Percentiles rank a stretch among this genome's conserved stretches.
These are phyloP conservation scores for Thraustochytrium striatum DNA, from an alignment of 352 stramenopile species.

Conservation along the genomic window DNA sequence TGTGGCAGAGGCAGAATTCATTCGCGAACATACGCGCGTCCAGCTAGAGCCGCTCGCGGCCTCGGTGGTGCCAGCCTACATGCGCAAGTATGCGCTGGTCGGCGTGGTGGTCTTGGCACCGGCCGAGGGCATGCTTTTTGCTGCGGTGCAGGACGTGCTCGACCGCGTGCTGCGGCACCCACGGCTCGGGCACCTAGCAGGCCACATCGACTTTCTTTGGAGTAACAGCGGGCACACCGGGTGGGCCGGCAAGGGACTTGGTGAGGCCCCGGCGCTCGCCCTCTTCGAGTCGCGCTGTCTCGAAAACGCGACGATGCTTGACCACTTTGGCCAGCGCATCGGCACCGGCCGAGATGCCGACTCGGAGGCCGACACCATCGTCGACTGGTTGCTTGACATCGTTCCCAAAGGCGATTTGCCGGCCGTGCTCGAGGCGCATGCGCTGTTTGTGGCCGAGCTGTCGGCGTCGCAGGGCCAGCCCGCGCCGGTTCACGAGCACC, in stretches of 20 bases:
- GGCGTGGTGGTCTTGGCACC: background rate
- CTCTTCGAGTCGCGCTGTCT: background rate
- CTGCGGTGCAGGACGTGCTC: background rate
- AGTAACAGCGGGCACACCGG: background rate
- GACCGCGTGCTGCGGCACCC: background rate
- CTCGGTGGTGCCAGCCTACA: background rate
- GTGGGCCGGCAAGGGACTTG: background rate
- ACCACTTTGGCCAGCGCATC: background rate
- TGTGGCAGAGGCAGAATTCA: background rate
- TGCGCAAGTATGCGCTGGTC: background rate
- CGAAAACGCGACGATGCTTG: background rate
- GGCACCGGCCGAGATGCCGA: too few relatives aligned
- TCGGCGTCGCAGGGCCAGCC: too few relatives aligned
- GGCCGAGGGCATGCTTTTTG: background rate
- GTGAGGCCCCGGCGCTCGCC: background rate
- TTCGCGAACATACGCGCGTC: background rate
- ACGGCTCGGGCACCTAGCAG: background rate
- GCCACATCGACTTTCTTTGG: background rate
- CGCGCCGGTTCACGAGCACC: background rate
- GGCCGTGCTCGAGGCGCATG: background rate
- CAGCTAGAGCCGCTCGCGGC: background rate
- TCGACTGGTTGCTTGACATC: background rate
- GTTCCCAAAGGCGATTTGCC: background rate
- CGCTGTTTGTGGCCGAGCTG: background rate
- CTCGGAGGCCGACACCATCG: background rate